Percentiles rank a stretch among this genome's conserved stretches.
Evolutionary conservation across 2,329 filamentous ascomycete species (phyloP).

Genomic region (Venturiaceae sp.): DNA sequence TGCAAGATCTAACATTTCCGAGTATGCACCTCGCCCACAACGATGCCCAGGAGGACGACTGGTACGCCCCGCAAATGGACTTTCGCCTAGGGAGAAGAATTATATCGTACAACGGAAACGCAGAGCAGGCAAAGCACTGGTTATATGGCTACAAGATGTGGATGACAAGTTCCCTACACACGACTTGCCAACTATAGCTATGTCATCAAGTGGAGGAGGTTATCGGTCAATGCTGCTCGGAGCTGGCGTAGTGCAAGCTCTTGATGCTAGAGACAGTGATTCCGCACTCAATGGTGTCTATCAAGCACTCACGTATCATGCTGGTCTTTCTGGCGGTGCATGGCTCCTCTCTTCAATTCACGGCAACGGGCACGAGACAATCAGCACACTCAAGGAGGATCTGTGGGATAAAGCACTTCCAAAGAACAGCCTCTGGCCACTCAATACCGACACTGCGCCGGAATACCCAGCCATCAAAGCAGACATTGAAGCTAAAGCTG

Average conservation of each 20-base stretch:
- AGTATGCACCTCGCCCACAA: not conserved
- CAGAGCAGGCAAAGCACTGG: not conserved
- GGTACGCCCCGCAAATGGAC: conserved; percentile 1
- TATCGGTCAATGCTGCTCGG: conserved; percentile 29
- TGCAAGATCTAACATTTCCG: not conserved
- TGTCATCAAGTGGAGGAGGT: conserved; percentile 34
- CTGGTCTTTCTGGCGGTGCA: conserved; percentile 35
- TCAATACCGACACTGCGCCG: conserved; percentile 18
- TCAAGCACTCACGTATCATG: conserved; percentile 36
- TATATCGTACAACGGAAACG: conserved; percentile 3
- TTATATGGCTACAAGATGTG: not conserved
- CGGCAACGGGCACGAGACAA: conserved; percentile 37
- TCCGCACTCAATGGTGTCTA: conserved; percentile 31
- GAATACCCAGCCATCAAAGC: conserved; percentile 21
- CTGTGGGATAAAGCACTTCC: conserved; percentile 32
- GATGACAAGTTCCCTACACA: conserved; percentile 19
- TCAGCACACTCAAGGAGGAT: conserved; percentile 26
- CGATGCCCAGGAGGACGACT: conserved; percentile 2
- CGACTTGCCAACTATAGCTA: conserved; percentile 30
- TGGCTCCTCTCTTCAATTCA: conserved; percentile 37
- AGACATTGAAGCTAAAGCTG: conserved; percentile 26
- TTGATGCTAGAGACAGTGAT: conserved; percentile 33
- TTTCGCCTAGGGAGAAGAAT: not conserved
- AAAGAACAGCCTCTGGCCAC: conserved; percentile 27
- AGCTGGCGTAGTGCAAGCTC: conserved; percentile 31